Conservation (phyloP, 2,329 filamentous ascomycete genomes). For the Stagonosporopsis chrysanthemi region DNA sequence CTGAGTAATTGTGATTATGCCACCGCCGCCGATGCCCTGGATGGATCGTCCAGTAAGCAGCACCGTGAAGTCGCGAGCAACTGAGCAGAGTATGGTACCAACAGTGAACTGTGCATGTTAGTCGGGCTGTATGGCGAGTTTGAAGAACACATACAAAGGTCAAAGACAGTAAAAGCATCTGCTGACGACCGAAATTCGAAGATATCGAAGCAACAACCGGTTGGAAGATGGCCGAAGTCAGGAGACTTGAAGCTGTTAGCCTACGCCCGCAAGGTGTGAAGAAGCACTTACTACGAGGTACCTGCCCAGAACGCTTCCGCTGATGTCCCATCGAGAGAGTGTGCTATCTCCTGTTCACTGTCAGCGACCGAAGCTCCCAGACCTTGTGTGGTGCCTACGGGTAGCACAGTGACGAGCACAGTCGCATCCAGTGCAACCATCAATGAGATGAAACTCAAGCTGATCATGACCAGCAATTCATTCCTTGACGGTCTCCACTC, state of each 20-base stretch:
- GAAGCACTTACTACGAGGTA: slow-evolving; percentile 62
- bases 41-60: slow-evolving; percentile 47
- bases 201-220: slow-evolving; percentile 54
- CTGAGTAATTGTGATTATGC: slow-evolving; percentile 51
- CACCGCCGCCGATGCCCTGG: slow-evolving; percentile 52
- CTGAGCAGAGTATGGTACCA: slow-evolving; percentile 55
- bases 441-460: slow-evolving; percentile 37
- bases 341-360: slow-evolving; percentile 31
- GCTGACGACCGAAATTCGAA: slow-evolving; percentile 61
- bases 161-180: slow-evolving; percentile 47
- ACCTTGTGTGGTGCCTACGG: slow-evolving; percentile 22
- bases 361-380: background rate
- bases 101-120: slow-evolving; percentile 48
- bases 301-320: slow-evolving; percentile 73
- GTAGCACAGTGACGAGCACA: slow-evolving; percentile 39
- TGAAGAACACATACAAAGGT: slow-evolving; percentile 36
- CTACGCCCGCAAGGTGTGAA: too few species aligned
- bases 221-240: slow-evolving; percentile 69
- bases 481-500: slow-evolving; percentile 27
- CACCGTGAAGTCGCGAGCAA: slow-evolving; percentile 44
- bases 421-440: slow-evolving; percentile 44
- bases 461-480: slow-evolving; percentile 39
- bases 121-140: background rate
- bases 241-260: slow-evolving; percentile 48
- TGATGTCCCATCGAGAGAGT: slow-evolving; percentile 32